Evolutionary conservation across 331 rosid genomes (phyloP).

Genomic region (Rosa hybrid): DNA sequence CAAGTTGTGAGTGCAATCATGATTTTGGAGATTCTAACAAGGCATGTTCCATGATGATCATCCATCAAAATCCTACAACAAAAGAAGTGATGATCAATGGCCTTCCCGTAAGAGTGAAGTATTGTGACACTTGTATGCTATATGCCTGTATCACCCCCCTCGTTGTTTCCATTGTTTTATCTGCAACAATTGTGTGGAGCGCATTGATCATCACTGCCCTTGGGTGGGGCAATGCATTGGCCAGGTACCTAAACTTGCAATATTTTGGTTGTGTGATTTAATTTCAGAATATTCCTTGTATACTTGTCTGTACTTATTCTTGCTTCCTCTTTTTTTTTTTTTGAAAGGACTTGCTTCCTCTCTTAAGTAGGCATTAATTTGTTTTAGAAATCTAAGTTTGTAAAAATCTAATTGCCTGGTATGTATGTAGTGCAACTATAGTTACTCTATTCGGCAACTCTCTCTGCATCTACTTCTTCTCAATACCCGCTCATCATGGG

Average conservation of each 20-base stretch:
- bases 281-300: neutral
- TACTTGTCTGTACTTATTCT: conserved; percentile 14
- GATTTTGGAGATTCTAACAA: no score
- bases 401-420: conserved; percentile 13
- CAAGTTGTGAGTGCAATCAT: no score
- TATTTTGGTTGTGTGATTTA: conserved; percentile 14
- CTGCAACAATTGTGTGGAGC: conserved; percentile 44
- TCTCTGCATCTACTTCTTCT: conserved; percentile 81
- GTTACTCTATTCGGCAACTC: conserved; percentile 79
- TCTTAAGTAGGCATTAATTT: neutral
- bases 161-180: conserved; percentile 97
- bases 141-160: conserved; percentile 65
- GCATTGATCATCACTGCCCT: conserved; percentile 51
- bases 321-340: conserved; percentile 14
- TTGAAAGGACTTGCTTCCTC: neutral
- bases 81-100: conserved; percentile 81
- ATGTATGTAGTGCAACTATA: conserved; percentile 85
- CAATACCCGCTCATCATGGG: conserved; percentile 67
- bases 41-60: no score
- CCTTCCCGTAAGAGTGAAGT: conserved; percentile 65
- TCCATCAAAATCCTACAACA: conserved; percentile 43
- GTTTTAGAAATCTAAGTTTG: neutral
- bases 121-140: conserved; percentile 94
- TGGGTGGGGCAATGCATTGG: conserved; percentile 99
- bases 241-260: conserved; percentile 52